These are phyloP conservation scores for Penicillium sp. DNA, from an alignment of 2,329 filamentous ascomycete genomes.

Conservation along the genomic window DNA sequence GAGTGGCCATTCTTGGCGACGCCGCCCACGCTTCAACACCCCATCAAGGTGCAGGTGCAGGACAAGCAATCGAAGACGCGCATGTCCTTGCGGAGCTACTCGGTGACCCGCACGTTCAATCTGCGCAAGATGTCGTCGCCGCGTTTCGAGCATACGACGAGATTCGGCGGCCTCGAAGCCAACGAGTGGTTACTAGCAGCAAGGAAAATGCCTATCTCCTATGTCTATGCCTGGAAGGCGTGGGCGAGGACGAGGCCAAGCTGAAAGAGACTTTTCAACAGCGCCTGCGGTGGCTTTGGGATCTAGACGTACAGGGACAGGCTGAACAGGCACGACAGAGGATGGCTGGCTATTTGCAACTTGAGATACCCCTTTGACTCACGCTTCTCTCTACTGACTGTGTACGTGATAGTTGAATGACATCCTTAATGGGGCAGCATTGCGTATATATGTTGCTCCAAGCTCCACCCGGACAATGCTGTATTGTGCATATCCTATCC, in stretches of 20 bases:
- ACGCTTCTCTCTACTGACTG: neutral
- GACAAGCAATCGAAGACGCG: constrained; percentile 41
- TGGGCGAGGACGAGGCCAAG: constrained; percentile 28
- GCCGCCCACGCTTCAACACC: constrained; percentile 42
- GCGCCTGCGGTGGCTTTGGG: constrained; percentile 36
- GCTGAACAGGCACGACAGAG: constrained; percentile 22
- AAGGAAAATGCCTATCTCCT: constrained; percentile 41
- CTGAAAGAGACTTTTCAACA: constrained; percentile 23
- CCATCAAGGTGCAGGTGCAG: constrained; percentile 40
- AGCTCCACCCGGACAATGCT: too few species aligned
- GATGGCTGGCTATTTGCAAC: constrained; percentile 15
- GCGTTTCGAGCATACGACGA: constrained; percentile 55
- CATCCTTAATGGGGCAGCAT: neutral
- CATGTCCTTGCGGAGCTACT: constrained; percentile 47
- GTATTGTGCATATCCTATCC: too few species aligned
- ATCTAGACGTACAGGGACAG: constrained; percentile 31
- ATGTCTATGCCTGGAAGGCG: constrained; percentile 27
- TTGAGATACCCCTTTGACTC: neutral
- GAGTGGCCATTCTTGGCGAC: constrained; percentile 37
- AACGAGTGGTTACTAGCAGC: constrained; percentile 53
- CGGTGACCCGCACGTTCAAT: constrained; percentile 35
- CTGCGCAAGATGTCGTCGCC: constrained; percentile 36
- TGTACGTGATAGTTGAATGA: too few species aligned
- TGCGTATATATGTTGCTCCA: too few species aligned
- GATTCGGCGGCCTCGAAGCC: constrained; percentile 49